A percentile compares a stretch with the other conserved stretches of the same genome.
Conservation (phyloP, 2,329 filamentous ascomycete genomes). For the Aspergillus candidus region DNA sequence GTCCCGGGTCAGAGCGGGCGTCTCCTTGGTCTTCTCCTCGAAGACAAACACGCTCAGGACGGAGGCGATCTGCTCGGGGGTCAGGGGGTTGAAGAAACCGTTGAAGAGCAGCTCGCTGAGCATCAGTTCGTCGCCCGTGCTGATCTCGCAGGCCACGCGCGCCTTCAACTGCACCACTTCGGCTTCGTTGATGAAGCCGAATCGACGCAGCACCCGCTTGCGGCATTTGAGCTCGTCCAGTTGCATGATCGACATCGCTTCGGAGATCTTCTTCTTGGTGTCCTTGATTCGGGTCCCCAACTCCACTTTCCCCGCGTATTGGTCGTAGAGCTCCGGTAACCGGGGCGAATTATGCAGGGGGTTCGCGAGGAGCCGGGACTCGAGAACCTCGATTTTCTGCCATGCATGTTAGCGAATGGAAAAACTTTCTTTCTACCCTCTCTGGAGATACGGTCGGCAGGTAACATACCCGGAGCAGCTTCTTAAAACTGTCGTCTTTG, state of each 20-base stretch:
- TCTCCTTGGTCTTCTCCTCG: slow-evolving; percentile 84
- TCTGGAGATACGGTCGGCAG: neutral
- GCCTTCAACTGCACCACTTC: slow-evolving; percentile 97
- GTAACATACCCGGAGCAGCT: slow-evolving; percentile 61
- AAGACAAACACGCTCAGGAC: slow-evolving; percentile 93
- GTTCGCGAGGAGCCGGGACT: slow-evolving; percentile 81
- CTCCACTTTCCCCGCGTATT: slow-evolving; percentile 75
- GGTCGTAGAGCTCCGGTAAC: slow-evolving; percentile 75
- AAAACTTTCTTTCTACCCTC: neutral
- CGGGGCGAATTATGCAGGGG: slow-evolving; percentile 86
- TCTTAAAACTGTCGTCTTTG: slow-evolving; percentile 86
- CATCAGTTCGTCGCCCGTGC: slow-evolving; percentile 89
- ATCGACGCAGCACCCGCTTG: slow-evolving; percentile 86
- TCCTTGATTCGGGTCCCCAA: slow-evolving; percentile 74
- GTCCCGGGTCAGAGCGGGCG: slow-evolving; percentile 61
- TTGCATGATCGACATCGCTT: slow-evolving; percentile 82
- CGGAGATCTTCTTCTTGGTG: slow-evolving; percentile 78
- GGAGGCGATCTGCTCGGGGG: slow-evolving; percentile 78
- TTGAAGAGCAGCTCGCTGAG: slow-evolving; percentile 93
- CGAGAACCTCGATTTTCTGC: slow-evolving; percentile 92
- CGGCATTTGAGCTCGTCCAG: slow-evolving; percentile 93
- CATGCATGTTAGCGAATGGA: slow-evolving; percentile 13
- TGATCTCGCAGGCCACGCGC: slow-evolving; percentile 95
- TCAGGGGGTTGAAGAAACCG: slow-evolving; percentile 93
- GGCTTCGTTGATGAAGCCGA: slow-evolving; percentile 91